phyloP scores from a whole-genome alignment of 1,139 yeast genomes.

The Yamadazyma songkhlaensis region DNA sequence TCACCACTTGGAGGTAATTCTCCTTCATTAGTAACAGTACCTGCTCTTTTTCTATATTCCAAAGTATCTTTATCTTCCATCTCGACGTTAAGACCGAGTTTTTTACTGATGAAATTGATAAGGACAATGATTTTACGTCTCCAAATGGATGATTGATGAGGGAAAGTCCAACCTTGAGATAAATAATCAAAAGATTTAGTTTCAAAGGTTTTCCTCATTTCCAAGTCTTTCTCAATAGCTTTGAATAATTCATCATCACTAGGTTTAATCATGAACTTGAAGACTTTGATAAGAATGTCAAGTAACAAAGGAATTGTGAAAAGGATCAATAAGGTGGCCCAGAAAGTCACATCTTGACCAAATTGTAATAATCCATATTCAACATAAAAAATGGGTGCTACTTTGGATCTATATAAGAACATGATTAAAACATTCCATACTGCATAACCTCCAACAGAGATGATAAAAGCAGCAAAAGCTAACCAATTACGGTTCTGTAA shows the following conservation, averaged over 20 bases:
- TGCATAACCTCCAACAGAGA: slow-evolving; percentile 89
- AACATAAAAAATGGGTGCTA: slow-evolving; percentile 69
- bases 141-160: slow-evolving; percentile 36
- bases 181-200: slow-evolving; percentile 68
- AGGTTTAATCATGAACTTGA: slow-evolving; percentile 57
- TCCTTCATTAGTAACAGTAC: slow-evolving; percentile 40
- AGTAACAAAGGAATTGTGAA: slow-evolving; percentile 57
- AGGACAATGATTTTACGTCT: slow-evolving; percentile 7
- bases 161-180: slow-evolving; percentile 78
- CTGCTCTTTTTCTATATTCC: slow-evolving; percentile 47
- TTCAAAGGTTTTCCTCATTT: slow-evolving; percentile 69
- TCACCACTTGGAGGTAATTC: slow-evolving; percentile 56
- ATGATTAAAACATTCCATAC: slow-evolving; percentile 81
- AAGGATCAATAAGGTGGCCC: slow-evolving; percentile 70
- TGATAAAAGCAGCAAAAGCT: slow-evolving; percentile 62
- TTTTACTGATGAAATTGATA: slow-evolving; percentile 6
- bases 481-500: slow-evolving; percentile 78
- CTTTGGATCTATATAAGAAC: slow-evolving; percentile 56
- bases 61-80: slow-evolving; percentile 21
- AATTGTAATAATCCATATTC: slow-evolving; percentile 66
- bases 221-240: slow-evolving; percentile 67
- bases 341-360: slow-evolving; percentile 79
- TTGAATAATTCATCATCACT: slow-evolving; percentile 80
- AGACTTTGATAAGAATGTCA: slow-evolving; percentile 62
- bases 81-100: slow-evolving; percentile 8